Evolutionary conservation across 257 asterid species (phyloP), one percentile per base, ranked within the genome.

Genomic region (Mitragyna speciosa): DNA sequence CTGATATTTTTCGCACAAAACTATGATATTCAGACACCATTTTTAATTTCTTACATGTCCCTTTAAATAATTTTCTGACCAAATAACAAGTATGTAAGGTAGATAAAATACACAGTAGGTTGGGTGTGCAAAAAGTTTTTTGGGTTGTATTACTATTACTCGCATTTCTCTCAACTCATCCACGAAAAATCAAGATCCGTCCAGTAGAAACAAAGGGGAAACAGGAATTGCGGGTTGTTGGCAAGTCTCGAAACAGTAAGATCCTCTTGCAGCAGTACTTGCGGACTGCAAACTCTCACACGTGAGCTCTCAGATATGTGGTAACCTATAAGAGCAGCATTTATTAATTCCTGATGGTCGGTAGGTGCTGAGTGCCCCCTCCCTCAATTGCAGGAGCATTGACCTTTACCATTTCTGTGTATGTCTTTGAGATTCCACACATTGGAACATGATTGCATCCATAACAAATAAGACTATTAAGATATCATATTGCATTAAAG

Each of bases 251-350:
- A 63, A 26, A n/a, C 54, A 71, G 12, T 59, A 71, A 71, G 59
- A 71, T 71, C 76, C 61, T 26, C 20, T 70, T 47, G 56, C 75
- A 43, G 56, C 3, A 0, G 61, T 71, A 45, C 76, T 45, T 71
- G 20, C 7, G 61, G 48, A 26, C 76, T 47, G 33, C 61, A 76
- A 76, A 75, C 52, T 58, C 59, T 24, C 79, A 59, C 79, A 59
- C 79, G 79, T 59, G 56, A 58, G 59, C 51, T 74, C 51, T 33
- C 67, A 56, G 51, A 33, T 39, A 5, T 1, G 2, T 24, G 4
- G 0, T 70, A 19, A 47, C 41, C 8, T 10, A 4, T 7, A 22
- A 70, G 22, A 5, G 16, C 33, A 45, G 59, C 54, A 24, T 45
- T 70, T 12, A 70, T 43, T 24, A 20, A 5, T 70, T 43, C 10